Evolutionary conservation across 495 filamentous ascomycete genomes (phyloP).

Genomic region (Aspergillus homomorphus): DNA sequence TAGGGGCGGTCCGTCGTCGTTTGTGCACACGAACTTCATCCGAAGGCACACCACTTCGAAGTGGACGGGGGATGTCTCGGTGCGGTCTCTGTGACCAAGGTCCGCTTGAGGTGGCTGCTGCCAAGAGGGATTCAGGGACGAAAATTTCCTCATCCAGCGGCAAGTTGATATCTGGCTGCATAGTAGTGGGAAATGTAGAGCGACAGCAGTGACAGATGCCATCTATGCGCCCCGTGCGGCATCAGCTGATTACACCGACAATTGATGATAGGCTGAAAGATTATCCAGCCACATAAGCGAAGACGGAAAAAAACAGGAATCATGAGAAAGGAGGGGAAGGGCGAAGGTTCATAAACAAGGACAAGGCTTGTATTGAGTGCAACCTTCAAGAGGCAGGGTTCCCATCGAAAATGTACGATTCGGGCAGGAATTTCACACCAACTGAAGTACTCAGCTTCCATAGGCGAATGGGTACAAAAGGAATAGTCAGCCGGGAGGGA

Average conservation of each 20-base stretch:
- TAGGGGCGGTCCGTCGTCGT: neutral
- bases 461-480: neutral
- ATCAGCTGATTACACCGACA: neutral
- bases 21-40: neutral
- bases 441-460: neutral
- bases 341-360: neutral
- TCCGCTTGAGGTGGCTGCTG: neutral
- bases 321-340: neutral
- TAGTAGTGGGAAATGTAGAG: neutral
- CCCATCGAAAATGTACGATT: neutral
- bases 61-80: neutral
- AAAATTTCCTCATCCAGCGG: neutral
- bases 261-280: neutral
- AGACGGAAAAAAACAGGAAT: neutral
- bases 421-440: neutral
- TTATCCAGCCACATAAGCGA: neutral
- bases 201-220: neutral
- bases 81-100: neutral
- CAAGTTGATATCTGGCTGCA: neutral
- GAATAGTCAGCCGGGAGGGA: neutral
- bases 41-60: neutral
- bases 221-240: neutral
- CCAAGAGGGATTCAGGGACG: neutral
- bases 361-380: neutral
- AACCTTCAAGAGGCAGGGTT: neutral